Evolutionary conservation across 306 rosid genomes (phyloP), one percentile per base, ranked within the genome.

Genomic region (Inga leiocalycina): DNA sequence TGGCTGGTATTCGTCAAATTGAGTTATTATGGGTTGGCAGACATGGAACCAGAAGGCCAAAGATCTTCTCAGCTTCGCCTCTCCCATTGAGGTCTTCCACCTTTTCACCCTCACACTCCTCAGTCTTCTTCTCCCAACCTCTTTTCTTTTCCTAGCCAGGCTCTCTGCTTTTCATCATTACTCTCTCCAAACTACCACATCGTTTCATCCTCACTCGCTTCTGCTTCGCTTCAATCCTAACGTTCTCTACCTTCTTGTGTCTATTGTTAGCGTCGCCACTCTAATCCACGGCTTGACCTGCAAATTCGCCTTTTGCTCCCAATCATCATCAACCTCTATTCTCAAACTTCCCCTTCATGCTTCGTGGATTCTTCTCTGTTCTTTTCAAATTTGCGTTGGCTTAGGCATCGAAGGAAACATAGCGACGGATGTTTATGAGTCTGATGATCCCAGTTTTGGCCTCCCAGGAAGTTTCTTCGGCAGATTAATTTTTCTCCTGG

Each of bases 131-230:
- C 81, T 95, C 43, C 98, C 98, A 8, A 88, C 90, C 65, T 89
- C 98, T 0, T 95, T 95, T 80, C 92, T 95, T 30, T 92, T 95
- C 71, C 84, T 95, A 2, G 84, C 95, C n/a, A 88, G 91, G 57
- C 85, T 91, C 67, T 85, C 88, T 14, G 80, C 59, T 41, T 79
- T 19, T 16, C 9, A 16, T 17, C 89, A 85, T 17, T 85, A 78
- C 79, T 82, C 80, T 64, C 87, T 91, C 30, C 84, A 88, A 74
- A 83, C 15, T 75, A 74, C 45, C 16, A 17, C 59, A 2, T 81
- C 57, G 56, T 39, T 37, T 32, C 82, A 57, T 70, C 7, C 84
- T 12, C 72, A 83, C 76, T 83, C 91, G 3, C 74, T 91, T 3
- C 41, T 87, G n/a, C 79, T 84, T 32, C 49, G 48, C 44, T 5